phyloP scores from a whole-genome alignment of 1,284 basidiomycete species.

The Macrocystidia cucumis region DNA sequence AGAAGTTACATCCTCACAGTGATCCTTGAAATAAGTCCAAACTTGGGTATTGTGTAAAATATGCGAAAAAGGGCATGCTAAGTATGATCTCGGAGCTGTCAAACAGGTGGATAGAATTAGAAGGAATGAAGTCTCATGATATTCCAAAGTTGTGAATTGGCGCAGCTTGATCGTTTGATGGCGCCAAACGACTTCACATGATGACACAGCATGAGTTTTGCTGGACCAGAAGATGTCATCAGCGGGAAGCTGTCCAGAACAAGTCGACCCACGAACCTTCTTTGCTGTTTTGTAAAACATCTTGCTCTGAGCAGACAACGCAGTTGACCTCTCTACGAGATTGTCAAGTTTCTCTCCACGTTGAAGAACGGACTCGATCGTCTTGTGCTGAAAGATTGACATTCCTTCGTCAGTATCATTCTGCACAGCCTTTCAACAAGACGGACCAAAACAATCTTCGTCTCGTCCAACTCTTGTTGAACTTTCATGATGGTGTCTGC shows the following conservation, averaged over 20 bases:
- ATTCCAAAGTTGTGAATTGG: too few species aligned
- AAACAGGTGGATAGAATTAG: too few species aligned
- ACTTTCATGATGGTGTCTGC: slow-evolving; percentile 99
- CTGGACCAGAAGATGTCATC: slow-evolving; percentile 17
- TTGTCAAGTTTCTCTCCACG: slow-evolving; percentile 98
- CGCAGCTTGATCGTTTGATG: too few species aligned
- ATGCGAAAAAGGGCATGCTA: too few species aligned
- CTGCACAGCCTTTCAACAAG: too few species aligned
- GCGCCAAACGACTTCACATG: slow-evolving; percentile 31
- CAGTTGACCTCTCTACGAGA: slow-evolving; percentile 91
- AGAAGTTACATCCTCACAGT: neutral
- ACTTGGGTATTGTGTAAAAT: slow-evolving; percentile 3
- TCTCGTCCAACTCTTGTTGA: slow-evolving; percentile 97
- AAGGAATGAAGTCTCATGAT: too few species aligned
- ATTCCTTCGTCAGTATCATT: too few species aligned
- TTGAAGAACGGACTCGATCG: slow-evolving; percentile 95
- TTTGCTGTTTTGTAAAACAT: slow-evolving; percentile 93
- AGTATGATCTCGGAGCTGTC: too few species aligned
- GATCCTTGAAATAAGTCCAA: slow-evolving; percentile 3
- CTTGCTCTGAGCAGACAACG: slow-evolving; percentile 88
- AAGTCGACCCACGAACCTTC: slow-evolving; percentile 55
- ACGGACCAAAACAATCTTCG: slow-evolving; percentile 92
- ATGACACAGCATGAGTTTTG: slow-evolving; percentile 55
- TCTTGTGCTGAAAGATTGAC: slow-evolving; percentile 78
- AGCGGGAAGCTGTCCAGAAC: slow-evolving; percentile 3